A percentile compares a stretch with the other conserved stretches of the same genome.
These are phyloP conservation scores for Talaromyces sp. DNA, from an alignment of 2,329 filamentous ascomycete genomes.

Conservation along the genomic window DNA sequence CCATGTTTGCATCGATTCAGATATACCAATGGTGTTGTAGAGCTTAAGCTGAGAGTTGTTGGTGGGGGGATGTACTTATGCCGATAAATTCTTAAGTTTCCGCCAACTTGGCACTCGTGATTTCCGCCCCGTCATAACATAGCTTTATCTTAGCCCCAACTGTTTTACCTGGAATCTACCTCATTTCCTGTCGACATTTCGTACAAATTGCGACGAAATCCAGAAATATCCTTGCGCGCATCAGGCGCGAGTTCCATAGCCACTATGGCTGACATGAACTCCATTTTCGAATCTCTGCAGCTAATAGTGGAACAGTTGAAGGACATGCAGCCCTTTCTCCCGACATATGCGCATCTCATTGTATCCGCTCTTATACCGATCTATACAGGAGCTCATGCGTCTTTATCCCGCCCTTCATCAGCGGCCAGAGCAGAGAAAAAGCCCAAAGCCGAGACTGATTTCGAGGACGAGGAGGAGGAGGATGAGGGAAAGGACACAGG, in stretches of 20 bases:
- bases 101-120: neutral
- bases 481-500: constrained; percentile 52
- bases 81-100: constrained; percentile 1
- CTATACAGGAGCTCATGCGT: constrained; percentile 79
- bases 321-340: constrained; percentile 45
- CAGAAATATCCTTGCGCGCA: neutral
- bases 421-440: constrained; percentile 61
- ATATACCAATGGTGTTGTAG: neutral
- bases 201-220: neutral
- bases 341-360: constrained; percentile 60
- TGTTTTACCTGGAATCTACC: neutral
- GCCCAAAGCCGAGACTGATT: neutral
- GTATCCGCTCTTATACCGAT: constrained; percentile 76
- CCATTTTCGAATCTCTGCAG: constrained; percentile 39
- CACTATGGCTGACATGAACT: constrained; percentile 35
- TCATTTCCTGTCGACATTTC: neutral
- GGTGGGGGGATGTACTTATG: neutral
- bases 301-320: constrained; percentile 41
- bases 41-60: neutral
- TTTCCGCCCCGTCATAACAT: neutral
- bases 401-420: constrained; percentile 76
- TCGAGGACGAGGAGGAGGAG: constrained; percentile 37
- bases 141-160: neutral
- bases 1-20: constrained; percentile 51
- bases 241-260: constrained; percentile 3